Conservation (phyloP, 2,329 filamentous ascomycete species). For the Dissoconium aciculare region DNA sequence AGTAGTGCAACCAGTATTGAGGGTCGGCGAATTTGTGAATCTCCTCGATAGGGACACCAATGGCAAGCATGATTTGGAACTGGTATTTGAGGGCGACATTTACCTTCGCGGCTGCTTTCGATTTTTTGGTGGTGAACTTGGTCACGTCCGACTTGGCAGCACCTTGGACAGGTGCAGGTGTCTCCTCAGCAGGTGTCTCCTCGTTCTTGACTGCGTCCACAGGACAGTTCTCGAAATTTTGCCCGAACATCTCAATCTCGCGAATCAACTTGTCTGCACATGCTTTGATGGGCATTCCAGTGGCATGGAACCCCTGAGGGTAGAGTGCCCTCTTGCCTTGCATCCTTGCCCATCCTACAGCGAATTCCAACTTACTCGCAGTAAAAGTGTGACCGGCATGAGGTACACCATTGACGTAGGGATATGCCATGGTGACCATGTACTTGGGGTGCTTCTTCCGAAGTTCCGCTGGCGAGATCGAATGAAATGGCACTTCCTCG, state of each 20-base stretch:
- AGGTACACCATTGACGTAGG: constrained; percentile 68
- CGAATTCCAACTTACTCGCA: constrained; percentile 84
- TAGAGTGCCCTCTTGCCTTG: constrained; percentile 76
- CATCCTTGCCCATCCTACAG: constrained; percentile 74
- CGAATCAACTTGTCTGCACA: constrained; percentile 87
- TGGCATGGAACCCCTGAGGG: constrained; percentile 89
- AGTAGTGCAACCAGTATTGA: constrained; percentile 82
- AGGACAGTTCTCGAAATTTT: constrained; percentile 66
- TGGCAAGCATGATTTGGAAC: constrained; percentile 83
- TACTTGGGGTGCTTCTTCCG: constrained; percentile 78
- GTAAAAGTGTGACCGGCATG: constrained; percentile 91
- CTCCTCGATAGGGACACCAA: constrained; percentile 74
- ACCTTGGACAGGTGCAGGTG: constrained; percentile 43
- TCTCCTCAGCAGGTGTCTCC: constrained; percentile 28
- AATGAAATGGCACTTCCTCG: constrained; percentile 59
- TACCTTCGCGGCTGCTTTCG: constrained; percentile 72
- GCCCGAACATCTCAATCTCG: constrained; percentile 78
- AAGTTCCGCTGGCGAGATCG: constrained; percentile 58
- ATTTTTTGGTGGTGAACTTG: constrained; percentile 86
- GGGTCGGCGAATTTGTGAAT: constrained; percentile 89
- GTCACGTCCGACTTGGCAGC: constrained; percentile 63
- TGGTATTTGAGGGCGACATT: constrained; percentile 89
- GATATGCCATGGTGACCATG: constrained; percentile 65
- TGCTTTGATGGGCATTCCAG: constrained; percentile 95
- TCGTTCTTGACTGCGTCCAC: constrained; percentile 38